Evolutionary conservation across 129 eudicot species (phyloP).

Genomic region (Smallanthus sonchifolius): DNA sequence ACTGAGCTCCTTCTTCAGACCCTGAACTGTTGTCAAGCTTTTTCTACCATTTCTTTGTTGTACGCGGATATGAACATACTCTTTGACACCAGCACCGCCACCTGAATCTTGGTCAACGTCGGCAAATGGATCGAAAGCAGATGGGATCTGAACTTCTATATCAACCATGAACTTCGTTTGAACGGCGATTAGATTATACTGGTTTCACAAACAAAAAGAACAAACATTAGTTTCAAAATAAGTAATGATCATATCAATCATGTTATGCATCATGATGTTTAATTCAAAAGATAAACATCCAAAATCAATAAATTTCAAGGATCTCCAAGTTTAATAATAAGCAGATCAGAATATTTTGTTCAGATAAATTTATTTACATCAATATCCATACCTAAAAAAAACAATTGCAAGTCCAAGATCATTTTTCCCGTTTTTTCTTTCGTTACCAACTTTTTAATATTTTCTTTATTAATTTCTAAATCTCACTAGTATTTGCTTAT

Average conservation of each 20-base stretch:
- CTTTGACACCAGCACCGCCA: constrained; percentile 55
- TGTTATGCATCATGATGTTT: background rate
- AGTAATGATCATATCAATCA: background rate
- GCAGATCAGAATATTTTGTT: background rate
- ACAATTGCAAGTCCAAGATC: too few relatives aligned
- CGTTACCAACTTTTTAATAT: too few relatives aligned
- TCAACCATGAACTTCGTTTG: constrained; percentile 68
- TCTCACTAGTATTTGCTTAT: too few relatives aligned
- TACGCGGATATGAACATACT: constrained; percentile 78
- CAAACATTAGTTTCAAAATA: background rate
- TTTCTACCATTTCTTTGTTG: constrained; percentile 90
- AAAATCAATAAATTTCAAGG: background rate
- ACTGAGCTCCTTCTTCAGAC: constrained; percentile 64
- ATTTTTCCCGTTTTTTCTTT: too few relatives aligned
- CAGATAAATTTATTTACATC: background rate
- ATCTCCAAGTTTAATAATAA: background rate
- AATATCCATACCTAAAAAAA: background rate
- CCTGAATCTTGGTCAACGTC: constrained; percentile 45
- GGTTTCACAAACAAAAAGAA: background rate
- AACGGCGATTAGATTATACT: background rate
- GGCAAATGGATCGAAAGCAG: constrained; percentile 69
- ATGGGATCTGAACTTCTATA: constrained; percentile 45
- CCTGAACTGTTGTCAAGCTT: constrained; percentile 83
- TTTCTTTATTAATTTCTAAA: too few relatives aligned
- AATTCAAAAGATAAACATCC: background rate